Evolutionary conservation across 1,139 yeast genomes (phyloP), one percentile per base, ranked within the genome.

Genomic region (Blastobotrys malaysiensis): DNA sequence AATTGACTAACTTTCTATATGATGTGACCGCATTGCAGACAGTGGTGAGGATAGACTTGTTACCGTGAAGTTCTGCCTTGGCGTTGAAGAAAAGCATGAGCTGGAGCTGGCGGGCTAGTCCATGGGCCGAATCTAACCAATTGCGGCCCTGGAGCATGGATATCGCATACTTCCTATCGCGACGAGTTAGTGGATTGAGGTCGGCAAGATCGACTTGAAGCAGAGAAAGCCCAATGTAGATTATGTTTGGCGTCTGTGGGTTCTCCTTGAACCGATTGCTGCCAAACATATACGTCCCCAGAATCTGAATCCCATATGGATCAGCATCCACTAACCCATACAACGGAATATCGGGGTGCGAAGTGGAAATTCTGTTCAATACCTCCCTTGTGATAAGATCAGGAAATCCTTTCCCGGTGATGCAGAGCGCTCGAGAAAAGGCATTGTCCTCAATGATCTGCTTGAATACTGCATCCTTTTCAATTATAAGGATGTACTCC

Each of bases 391-490:
- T 86, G 54, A 83, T 75, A 51, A 79, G 73, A 65, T 88, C 95
- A 0, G 95, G 91, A 59, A 74, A 85, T 3, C 95, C 95, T 65
- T 82, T 83, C 0, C 88, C 65, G 4, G 68, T 82, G 1, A 84
- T 64, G 0, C 82, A 61, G 4, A 81, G 60, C 20, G 59, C 55
- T 9, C 61, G 51, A 18, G 47, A 26, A 5, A 63, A 47, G 1
- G 46, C 9, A 14, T 24, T 43, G 4, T 43, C 18, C 3, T 51
- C 55, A 21, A 59, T 59, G 5, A 69, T 57, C 9, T 60, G 58
- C 16, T 62, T 60, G 51, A 67, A 69, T 7, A 69, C 65, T 0
- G 73, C 71, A 56, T 86, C 95, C 62, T 87, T 87, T 66, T 87
- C 95, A 14, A 87, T 70, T 0, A 87, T 73, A 1, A 85, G 64